These are phyloP conservation scores for Vigna angularis DNA, from an alignment of 306 rosid species.

Conservation along the genomic window DNA sequence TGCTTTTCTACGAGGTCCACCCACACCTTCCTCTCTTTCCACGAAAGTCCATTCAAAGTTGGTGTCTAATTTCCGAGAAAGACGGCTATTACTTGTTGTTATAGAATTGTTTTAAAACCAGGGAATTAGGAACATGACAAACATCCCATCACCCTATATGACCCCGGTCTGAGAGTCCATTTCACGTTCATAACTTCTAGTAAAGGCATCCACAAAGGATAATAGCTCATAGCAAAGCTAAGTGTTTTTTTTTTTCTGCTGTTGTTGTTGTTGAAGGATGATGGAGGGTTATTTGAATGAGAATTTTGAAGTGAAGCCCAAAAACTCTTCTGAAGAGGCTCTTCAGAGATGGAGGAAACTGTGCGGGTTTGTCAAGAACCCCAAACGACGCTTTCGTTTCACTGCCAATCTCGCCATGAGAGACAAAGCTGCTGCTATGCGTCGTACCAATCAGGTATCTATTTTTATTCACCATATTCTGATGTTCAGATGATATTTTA, in stretches of 20 bases:
- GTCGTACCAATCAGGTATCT: conserved; percentile 74
- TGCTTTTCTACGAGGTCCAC: neutral
- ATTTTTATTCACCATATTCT: neutral
- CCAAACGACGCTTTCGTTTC: conserved; percentile 83
- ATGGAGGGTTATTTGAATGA: conserved; percentile 72
- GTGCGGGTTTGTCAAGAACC: conserved; percentile 74
- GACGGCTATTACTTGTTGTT: neutral
- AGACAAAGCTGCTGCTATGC: conserved; percentile 80
- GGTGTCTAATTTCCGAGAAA: neutral
- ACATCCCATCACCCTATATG: neutral
- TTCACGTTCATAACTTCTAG: neutral
- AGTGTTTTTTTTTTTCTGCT: too few relatives aligned
- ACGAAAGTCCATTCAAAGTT: neutral
- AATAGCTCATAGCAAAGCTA: neutral
- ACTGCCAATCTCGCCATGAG: conserved; percentile 86
- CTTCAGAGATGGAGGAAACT: conserved; percentile 79
- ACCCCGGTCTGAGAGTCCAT: neutral
- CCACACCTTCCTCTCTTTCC: conserved; percentile 33
- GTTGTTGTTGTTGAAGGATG: neutral
- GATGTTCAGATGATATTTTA: neutral
- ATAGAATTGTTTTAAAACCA: neutral
- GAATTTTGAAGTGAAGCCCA: conserved; percentile 70
- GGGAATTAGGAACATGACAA: neutral
- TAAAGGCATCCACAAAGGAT: neutral
- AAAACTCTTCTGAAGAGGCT: conserved; percentile 72